These are phyloP conservation scores for Rhynchosporium agropyri DNA, from an alignment of 2,329 filamentous ascomycete species.

Conservation along the genomic window DNA sequence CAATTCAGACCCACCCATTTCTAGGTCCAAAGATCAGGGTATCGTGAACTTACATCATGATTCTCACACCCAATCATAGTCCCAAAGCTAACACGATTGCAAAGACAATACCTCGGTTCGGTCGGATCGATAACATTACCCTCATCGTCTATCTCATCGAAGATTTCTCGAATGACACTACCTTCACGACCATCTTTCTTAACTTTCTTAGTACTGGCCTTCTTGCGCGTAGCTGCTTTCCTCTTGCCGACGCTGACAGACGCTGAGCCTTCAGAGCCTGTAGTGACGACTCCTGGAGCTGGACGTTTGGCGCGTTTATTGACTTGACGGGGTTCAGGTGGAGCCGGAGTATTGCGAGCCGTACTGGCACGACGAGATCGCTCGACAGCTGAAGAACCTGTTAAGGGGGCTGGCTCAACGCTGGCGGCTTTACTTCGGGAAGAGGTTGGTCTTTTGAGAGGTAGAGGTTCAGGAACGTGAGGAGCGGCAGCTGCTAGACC, in stretches of 20 bases:
- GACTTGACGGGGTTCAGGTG: conserved; percentile 49
- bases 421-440: conserved; percentile 42
- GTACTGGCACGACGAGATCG: conserved; percentile 43
- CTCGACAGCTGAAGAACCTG: conserved; percentile 35
- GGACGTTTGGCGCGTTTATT: conserved; percentile 68
- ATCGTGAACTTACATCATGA: conserved; percentile 61
- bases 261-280: conserved; percentile 48
- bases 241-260: conserved; percentile 70
- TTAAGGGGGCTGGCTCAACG: conserved; percentile 32
- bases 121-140: conserved; percentile 72
- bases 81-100: conserved; percentile 78
- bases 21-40: not conserved
- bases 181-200: conserved; percentile 46
- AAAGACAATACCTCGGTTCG: conserved; percentile 77
- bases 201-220: conserved; percentile 52
- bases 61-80: conserved; percentile 86
- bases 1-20: no score
- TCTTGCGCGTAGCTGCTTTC: conserved; percentile 70
- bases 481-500: conserved; percentile 29
- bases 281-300: conserved; percentile 69
- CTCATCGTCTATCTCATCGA: conserved; percentile 67
- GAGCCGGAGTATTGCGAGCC: conserved; percentile 46
- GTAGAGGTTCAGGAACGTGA: conserved; percentile 30
- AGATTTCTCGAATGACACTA: conserved; percentile 50
- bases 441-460: conserved; percentile 39